A percentile compares a stretch with the other conserved stretches of the same genome.
Evolutionary conservation across 768 basidiomycete species (phyloP).

Genomic region (Lactarius hatsudake): DNA sequence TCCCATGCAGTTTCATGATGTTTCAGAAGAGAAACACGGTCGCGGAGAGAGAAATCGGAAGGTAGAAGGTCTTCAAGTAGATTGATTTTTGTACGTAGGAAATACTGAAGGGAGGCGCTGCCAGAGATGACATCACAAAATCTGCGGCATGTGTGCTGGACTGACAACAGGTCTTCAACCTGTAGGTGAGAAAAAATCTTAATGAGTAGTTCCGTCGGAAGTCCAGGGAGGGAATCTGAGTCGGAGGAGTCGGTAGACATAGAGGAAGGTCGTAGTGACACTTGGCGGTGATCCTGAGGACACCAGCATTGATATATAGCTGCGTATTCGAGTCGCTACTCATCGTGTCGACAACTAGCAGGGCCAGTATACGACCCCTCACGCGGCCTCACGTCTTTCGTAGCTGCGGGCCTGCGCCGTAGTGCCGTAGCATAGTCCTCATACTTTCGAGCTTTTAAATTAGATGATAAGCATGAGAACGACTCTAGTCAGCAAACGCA

Average conservation of each 20-base stretch:
- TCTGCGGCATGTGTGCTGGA: conserved; percentile 5
- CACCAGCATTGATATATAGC: background rate
- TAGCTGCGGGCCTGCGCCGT: background rate
- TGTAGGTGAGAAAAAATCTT: background rate
- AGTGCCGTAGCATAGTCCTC: background rate
- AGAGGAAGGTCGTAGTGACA: background rate
- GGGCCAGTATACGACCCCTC: background rate
- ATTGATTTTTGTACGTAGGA: background rate
- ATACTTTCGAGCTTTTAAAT: background rate
- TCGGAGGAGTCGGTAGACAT: background rate
- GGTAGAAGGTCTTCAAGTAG: conserved; percentile 2
- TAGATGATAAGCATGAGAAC: background rate
- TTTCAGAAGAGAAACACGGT: background rate
- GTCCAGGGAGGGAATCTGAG: background rate
- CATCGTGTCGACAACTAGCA: background rate
- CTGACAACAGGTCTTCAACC: background rate
- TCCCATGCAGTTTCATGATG: conserved; percentile 1
- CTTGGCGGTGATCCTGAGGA: background rate
- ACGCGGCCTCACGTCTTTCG: background rate
- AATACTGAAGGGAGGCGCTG: background rate
- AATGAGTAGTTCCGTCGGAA: conserved; percentile 2
- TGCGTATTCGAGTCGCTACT: background rate
- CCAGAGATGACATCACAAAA: background rate
- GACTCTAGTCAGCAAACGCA: background rate
- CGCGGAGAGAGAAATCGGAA: background rate